A percentile compares a stretch with the other conserved stretches of the same genome.
phyloP scores from a whole-genome alignment of 495 filamentous ascomycete genomes.

The Peziza echinospora region DNA sequence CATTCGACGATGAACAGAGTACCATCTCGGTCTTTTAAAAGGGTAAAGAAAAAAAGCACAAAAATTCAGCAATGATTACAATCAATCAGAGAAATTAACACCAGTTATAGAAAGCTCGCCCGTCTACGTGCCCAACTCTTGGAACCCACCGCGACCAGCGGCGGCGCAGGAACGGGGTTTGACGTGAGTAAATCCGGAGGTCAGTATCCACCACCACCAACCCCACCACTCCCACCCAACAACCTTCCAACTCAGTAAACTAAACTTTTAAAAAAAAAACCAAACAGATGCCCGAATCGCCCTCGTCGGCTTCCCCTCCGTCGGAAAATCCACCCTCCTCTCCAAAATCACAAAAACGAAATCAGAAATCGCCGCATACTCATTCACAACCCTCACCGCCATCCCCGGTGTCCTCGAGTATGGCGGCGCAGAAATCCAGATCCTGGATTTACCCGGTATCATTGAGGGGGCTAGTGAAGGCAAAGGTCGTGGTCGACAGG shows the following conservation, averaged over 20 bases:
- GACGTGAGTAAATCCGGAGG: constrained; percentile 85
- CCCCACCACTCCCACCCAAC: background rate
- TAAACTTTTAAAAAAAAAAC: too few species aligned
- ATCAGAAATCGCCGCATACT: constrained; percentile 87
- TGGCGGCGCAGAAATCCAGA: constrained; percentile 93
- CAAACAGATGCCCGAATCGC: constrained; percentile 75
- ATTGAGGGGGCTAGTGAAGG: constrained; percentile 95
- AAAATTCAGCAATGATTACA: too few species aligned
- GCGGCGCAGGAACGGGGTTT: constrained; percentile 52
- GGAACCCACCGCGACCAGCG: constrained; percentile 65
- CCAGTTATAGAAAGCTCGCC: constrained; percentile 54
- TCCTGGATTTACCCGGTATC: constrained; percentile 94
- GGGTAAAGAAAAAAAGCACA: too few species aligned
- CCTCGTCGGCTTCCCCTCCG: constrained; percentile 91
- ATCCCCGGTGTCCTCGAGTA: constrained; percentile 98
- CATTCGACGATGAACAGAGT: too few species aligned
- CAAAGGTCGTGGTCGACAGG: constrained; percentile 87
- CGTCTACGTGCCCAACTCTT: constrained; percentile 86
- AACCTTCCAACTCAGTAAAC: background rate
- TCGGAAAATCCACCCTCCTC: constrained; percentile 95
- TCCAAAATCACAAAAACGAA: constrained; percentile 99
- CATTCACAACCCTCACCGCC: constrained; percentile 93
- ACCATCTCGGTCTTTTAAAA: constrained; percentile 94
- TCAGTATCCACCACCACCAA: background rate
- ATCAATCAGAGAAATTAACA: too few species aligned